phyloP scores from a whole-genome alignment of 192 early-diverging fungal genomes.

The Oehlia diaphana region DNA sequence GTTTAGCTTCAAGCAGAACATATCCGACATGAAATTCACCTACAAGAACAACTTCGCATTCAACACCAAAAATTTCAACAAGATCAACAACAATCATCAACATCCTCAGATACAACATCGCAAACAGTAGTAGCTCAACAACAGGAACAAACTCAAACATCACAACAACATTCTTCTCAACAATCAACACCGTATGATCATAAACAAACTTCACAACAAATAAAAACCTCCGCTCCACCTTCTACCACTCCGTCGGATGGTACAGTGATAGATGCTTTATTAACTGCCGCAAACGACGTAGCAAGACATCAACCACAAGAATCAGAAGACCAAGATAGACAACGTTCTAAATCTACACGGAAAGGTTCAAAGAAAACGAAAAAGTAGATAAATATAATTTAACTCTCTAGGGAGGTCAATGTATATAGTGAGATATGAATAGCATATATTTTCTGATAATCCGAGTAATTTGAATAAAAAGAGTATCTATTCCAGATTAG shows the following conservation, averaged over 20 bases:
- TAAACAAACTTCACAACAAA: background rate
- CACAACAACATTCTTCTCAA: background rate
- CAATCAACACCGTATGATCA: background rate
- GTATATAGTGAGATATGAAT: background rate
- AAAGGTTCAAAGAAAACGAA: background rate
- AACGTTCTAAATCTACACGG: background rate
- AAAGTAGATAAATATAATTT: background rate
- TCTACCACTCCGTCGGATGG: background rate
- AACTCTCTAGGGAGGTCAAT: background rate
- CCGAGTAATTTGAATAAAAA: background rate
- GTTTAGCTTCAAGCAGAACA: background rate
- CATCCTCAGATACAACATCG: background rate
- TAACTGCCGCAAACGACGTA: background rate
- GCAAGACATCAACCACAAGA: background rate
- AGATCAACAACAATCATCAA: slow-evolving; percentile 1
- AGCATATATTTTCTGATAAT: background rate
- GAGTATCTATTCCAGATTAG: background rate
- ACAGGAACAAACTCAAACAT: background rate
- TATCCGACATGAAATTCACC: background rate
- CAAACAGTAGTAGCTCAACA: background rate
- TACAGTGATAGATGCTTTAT: background rate
- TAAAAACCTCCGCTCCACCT: background rate
- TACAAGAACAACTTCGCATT: background rate
- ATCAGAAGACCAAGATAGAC: background rate
- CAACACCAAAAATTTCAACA: slow-evolving; percentile 5